These are phyloP conservation scores for Aspergillus novofumigatus DNA, from an alignment of 2,329 filamentous ascomycete species.

Conservation along the genomic window DNA sequence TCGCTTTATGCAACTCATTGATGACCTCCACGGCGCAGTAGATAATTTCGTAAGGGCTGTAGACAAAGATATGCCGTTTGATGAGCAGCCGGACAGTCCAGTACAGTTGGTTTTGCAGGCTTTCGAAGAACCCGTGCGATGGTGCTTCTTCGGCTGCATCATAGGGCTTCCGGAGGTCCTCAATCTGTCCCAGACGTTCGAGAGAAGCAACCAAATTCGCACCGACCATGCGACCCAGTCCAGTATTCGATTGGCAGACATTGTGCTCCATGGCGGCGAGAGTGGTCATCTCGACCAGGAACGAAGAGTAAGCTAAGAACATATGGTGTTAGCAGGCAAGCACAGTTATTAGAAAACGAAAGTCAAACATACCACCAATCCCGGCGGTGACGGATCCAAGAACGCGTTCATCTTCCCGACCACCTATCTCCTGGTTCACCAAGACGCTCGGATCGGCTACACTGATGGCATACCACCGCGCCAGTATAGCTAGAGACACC, in stretches of 20 bases:
- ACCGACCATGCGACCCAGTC: constrained; percentile 33
- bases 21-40: constrained; percentile 38
- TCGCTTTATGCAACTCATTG: constrained; percentile 37
- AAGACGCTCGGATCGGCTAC: constrained; percentile 38
- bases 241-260: constrained; percentile 33
- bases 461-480: constrained; percentile 41
- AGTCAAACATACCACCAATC: constrained; percentile 33
- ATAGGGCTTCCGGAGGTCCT: constrained; percentile 29
- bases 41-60: constrained; percentile 40
- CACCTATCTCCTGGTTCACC: constrained; percentile 34
- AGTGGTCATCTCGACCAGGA: constrained; percentile 34
- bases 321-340: constrained; percentile 5
- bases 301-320: constrained; percentile 32
- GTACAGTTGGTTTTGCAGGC: constrained; percentile 38
- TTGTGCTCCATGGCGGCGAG: constrained; percentile 32
- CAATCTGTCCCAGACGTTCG: constrained; percentile 35
- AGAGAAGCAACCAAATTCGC: constrained; percentile 34
- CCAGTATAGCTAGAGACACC: constrained; percentile 37
- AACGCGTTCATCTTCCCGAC: constrained; percentile 36
- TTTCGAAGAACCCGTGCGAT: constrained; percentile 29
- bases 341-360: not conserved
- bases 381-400: constrained; percentile 33
- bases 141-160: constrained; percentile 23
- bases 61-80: constrained; percentile 41
- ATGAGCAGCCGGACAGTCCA: constrained; percentile 41